These are phyloP conservation scores for Phytophthora crassamura DNA, from an alignment of 352 stramenopile genomes.

Conservation along the genomic window DNA sequence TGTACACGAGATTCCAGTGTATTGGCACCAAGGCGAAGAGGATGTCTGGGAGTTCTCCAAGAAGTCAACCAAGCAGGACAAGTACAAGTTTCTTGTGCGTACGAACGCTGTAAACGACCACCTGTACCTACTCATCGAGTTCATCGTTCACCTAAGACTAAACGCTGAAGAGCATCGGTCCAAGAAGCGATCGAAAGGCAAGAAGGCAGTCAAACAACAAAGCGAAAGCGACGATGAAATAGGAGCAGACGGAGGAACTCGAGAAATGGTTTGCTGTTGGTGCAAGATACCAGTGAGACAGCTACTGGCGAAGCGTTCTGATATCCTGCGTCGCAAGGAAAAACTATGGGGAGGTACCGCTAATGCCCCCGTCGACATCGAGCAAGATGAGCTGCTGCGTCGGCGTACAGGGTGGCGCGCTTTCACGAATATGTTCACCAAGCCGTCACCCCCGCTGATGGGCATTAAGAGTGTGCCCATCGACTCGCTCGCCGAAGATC, in stretches of 20 bases:
- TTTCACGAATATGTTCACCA: slow-evolving; percentile 72
- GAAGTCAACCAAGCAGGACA: slow-evolving; percentile 75
- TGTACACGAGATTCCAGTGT: slow-evolving; percentile 78
- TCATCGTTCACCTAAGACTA: slow-evolving; percentile 69
- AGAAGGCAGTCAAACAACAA: slow-evolving; percentile 14
- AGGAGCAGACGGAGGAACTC: slow-evolving; percentile 12
- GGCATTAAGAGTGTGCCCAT: slow-evolving; percentile 76
- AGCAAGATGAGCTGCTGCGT: slow-evolving; percentile 75
- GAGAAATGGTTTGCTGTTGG: slow-evolving; percentile 84
- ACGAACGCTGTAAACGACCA: slow-evolving; percentile 76
- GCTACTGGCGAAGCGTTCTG: slow-evolving; percentile 53
- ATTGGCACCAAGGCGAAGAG: slow-evolving; percentile 74
- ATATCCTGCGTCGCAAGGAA: slow-evolving; percentile 57
- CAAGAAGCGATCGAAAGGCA: slow-evolving; percentile 20
- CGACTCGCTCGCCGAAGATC: slow-evolving; percentile 49
- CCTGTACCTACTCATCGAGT: slow-evolving; percentile 75
- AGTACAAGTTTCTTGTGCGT: slow-evolving; percentile 86
- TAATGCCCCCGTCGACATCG: slow-evolving; percentile 69
- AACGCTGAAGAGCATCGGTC: slow-evolving; percentile 31
- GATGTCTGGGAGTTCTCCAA: slow-evolving; percentile 86
- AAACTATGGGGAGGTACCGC: slow-evolving; percentile 75
- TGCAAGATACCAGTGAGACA: slow-evolving; percentile 73
- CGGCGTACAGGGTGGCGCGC: slow-evolving; percentile 74
- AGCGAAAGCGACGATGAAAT: slow-evolving; percentile 22
- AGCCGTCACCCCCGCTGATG: slow-evolving; percentile 56